These are phyloP conservation scores for Gnomoniopsis smithogilvyi DNA, from an alignment of 2,329 filamentous ascomycete species.

Conservation along the genomic window DNA sequence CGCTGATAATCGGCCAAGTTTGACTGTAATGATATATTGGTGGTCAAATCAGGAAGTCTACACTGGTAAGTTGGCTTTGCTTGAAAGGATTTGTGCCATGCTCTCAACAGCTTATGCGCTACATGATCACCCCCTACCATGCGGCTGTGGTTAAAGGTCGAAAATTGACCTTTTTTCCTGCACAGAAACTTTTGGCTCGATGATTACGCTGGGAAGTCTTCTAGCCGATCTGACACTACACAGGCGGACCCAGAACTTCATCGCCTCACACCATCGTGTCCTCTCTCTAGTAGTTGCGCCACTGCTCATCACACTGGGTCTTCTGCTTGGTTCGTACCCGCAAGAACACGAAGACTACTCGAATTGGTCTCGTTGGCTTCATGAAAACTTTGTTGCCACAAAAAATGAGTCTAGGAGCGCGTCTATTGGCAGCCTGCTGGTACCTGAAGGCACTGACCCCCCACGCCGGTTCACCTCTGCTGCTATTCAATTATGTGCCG, in stretches of 20 bases:
- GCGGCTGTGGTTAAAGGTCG: too few relatives aligned
- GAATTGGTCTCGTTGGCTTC: slow-evolving; percentile 37
- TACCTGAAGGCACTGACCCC: slow-evolving; percentile 34
- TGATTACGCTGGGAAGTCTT: slow-evolving; percentile 49
- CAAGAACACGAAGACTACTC: slow-evolving; percentile 47
- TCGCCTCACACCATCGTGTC: slow-evolving; percentile 36
- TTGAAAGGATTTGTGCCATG: too few relatives aligned
- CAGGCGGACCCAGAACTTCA: slow-evolving; percentile 40
- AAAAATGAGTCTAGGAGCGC: slow-evolving; percentile 33
- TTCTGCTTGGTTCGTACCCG: slow-evolving; percentile 47
- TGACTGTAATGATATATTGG: slow-evolving; percentile 48
- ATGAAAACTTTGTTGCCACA: slow-evolving; percentile 21
- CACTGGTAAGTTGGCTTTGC: slow-evolving; percentile 21
- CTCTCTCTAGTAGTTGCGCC: slow-evolving; percentile 29
- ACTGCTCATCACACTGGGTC: slow-evolving; percentile 38
- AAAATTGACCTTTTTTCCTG: too few relatives aligned
- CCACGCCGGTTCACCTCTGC: slow-evolving; percentile 43
- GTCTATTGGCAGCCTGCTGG: slow-evolving; percentile 42
- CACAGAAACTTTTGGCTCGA: slow-evolving; percentile 50
- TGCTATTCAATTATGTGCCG: slow-evolving; percentile 44
- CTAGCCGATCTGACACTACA: slow-evolving; percentile 48
- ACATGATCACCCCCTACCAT: too few relatives aligned
- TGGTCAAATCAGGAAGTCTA: slow-evolving; percentile 41
- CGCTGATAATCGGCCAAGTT: too few relatives aligned
- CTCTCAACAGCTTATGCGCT: too few relatives aligned